A percentile compares a stretch with the other conserved stretches of the same genome.
phyloP scores from a whole-genome alignment of 805 yeast genomes.

The Starmera amethionina region DNA sequence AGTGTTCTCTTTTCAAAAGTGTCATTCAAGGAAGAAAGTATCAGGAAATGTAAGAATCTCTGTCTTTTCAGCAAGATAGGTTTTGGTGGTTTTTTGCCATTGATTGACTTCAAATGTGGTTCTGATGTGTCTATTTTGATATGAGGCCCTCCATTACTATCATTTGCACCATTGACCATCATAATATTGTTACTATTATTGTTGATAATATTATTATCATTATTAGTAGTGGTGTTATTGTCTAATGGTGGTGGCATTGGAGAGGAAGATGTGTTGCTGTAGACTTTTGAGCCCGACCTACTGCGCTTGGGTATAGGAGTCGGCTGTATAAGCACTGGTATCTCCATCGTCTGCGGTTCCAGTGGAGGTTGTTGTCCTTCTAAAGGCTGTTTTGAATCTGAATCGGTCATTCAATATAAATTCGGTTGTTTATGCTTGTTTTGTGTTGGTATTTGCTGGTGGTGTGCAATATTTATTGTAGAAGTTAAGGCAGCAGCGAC shows the following conservation, averaged over 20 bases:
- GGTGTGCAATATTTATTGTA: no score
- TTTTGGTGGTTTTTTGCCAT: neutral
- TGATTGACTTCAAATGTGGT: neutral
- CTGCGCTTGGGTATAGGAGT: no score
- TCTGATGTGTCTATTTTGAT: neutral
- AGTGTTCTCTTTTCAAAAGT: slow-evolving; percentile 76
- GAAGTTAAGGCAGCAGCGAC: no score
- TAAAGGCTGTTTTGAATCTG: no score
- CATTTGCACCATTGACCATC: neutral
- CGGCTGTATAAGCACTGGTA: no score
- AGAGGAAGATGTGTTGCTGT: slow-evolving; percentile 1
- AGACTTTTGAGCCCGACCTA: slow-evolving; percentile 8
- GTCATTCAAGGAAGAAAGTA: slow-evolving; percentile 66
- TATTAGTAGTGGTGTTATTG: neutral
- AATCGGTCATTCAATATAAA: no score
- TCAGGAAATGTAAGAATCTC: slow-evolving; percentile 45
- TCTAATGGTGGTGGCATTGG: neutral
- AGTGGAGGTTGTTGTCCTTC: no score
- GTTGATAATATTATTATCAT: neutral
- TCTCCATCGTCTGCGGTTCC: no score
- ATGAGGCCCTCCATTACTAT: neutral
- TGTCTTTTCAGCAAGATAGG: slow-evolving; percentile 4
- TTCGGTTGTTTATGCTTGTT: no score
- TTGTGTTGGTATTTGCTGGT: no score
- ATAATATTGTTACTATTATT: neutral